Base-by-base conservation (phyloP, 2,329 filamentous ascomycete genomes). In the Colletotrichum sp. region DNA sequence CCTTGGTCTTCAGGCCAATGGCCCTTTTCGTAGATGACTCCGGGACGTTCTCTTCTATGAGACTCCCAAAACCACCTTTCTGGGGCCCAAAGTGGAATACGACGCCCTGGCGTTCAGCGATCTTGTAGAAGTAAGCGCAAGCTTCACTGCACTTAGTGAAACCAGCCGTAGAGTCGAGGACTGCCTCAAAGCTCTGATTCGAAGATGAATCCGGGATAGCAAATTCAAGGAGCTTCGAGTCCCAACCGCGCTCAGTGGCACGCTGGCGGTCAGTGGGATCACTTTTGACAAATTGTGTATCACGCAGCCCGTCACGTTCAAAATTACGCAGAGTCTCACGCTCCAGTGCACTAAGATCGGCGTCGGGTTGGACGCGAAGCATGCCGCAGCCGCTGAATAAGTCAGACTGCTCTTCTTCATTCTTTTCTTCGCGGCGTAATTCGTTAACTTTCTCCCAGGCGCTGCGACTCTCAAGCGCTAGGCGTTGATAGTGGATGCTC, bases 1-100 rank as follows among this genome's bases (percentile, higher is more conserved):
- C 85, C 0, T 75, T 78, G 1, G 86, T 88, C 8, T 77, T 77
- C 28, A 89, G 83, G 0, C 88, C 87, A 8, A 80, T 78, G 0
- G 86, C 79, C 7, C 79, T 60, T 71, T 73, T 81, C 74, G 13
- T 52, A 52, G 36, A 77, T 61, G 22, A 43, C 10, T 4, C 22
- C 8, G 48, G 65, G 56, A 1, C n/a, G 12, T 0, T 32, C n/a
- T 52, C 76, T 56, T 80, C 78, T 8, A 80, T 48, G n/a, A 82
- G 67, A 18, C 78, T 77, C 10, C 78, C 78, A 32, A 82, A 78
- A 2, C 73, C 70, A 6, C 82, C 81, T 27, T 73, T 27, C 73
- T 80, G 71, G 5, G 77, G 69, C 3, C 82, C 82, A 55, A 83
- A 79, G 16, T 74, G 36, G 52, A 83, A 82, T 8, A 56, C 55